Percentiles rank a stretch among this genome's conserved stretches.
phyloP scores from a whole-genome alignment of 1,139 yeast genomes.

The Debaryomyces udenii region DNA sequence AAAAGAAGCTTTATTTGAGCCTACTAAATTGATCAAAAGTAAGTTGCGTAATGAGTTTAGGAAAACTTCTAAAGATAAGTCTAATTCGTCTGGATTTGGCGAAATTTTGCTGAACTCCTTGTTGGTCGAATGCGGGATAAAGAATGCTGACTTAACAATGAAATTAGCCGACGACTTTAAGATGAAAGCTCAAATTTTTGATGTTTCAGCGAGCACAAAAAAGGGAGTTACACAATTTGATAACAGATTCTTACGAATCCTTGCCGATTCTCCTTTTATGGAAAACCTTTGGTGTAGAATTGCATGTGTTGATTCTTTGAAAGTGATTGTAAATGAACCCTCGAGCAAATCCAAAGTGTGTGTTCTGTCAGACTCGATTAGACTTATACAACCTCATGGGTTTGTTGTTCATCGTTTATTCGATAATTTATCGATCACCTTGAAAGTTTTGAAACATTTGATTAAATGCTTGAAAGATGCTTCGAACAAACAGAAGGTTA shows the following conservation, averaged over 20 bases:
- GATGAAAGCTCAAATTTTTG: constrained; percentile 48
- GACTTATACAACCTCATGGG: constrained; percentile 50
- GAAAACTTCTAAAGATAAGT: constrained; percentile 16
- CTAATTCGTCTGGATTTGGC: background rate
- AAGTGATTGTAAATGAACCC: constrained; percentile 23
- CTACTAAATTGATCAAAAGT: constrained; percentile 27
- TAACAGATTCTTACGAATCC: constrained; percentile 45
- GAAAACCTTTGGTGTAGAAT: constrained; percentile 55
- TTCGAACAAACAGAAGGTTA: constrained; percentile 23
- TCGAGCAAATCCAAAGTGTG: constrained; percentile 15
- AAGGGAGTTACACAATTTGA: constrained; percentile 24
- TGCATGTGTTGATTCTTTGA: constrained; percentile 45
- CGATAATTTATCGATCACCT: constrained; percentile 59
- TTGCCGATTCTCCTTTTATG: constrained; percentile 57
- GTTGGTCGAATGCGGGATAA: constrained; percentile 18
- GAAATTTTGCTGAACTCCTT: constrained; percentile 18
- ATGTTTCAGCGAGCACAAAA: constrained; percentile 21
- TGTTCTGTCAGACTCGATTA: constrained; percentile 32
- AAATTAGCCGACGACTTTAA: constrained; percentile 52
- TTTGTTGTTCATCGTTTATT: constrained; percentile 63
- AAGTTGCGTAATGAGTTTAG: constrained; percentile 30
- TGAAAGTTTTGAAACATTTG: constrained; percentile 60
- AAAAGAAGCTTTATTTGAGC: constrained; percentile 48
- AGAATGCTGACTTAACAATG: background rate
- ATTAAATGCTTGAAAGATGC: constrained; percentile 44